Base-by-base conservation (phyloP, 1,139 yeast species). In the Torulaspora pretoriensis region DNA sequence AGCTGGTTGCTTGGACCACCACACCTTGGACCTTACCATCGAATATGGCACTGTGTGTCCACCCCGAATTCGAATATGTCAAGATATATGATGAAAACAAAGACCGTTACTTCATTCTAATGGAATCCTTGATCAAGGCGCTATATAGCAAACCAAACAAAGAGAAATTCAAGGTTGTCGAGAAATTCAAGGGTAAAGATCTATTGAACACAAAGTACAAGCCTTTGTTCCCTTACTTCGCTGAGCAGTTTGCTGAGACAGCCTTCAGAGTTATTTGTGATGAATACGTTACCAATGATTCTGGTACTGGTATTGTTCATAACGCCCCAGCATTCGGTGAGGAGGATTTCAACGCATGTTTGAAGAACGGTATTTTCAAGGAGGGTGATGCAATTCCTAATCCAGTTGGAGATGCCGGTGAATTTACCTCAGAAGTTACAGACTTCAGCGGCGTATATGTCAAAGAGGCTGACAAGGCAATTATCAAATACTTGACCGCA, bases 1-100 rank as follows among this genome's bases (percentile, higher is more conserved):
- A 77, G 55, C 73, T 92, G 56, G 90, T 92, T 38, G 98, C 97
- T 13, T 92, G 99, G 99, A 92, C 99, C 36, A 92, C 99, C 52
- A 92, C 99, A 31, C 99, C 99, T 43, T 92, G 99, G 99, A 94
- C 99, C 41, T 75, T 92, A 63, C 98, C 98, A 38, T 86, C 96
- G 22, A 92, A 92, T 69, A 71, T 92, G 64, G 94, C 92, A 12
- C 76, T 92, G 52, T 90, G 96, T 61, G 97, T 92, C 38, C 79
- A 92, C 70, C 95, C 97, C 43, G 80, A 80, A 17, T 82, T 88
- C 53, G 97, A 89, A 69, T 92, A 92, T 63, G 85, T 86, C 56
- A 94, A 92, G 73, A 85, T 94, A 54, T 82, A 72, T 56, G 97
- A 92, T 65, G 97, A 90, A 70, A 89, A 81, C 52, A 80, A 83